Evolutionary conservation across 768 basidiomycete genomes (phyloP).

Genomic region (Lactarius vividus): DNA sequence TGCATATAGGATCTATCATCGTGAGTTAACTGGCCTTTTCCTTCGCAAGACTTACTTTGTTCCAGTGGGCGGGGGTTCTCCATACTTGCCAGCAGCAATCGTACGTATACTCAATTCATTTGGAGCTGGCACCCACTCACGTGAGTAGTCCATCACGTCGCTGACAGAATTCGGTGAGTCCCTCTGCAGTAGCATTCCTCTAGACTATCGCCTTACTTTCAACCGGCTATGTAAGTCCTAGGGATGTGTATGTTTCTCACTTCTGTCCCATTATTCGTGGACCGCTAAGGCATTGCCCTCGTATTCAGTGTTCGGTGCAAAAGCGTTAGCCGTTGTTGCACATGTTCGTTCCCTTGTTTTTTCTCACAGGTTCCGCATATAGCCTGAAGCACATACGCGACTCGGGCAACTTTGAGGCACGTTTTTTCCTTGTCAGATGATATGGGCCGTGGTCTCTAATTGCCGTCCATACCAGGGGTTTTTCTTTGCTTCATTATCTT

Average conservation of each 20-base stretch:
- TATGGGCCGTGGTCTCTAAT: no score
- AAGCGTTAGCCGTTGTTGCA: not conserved
- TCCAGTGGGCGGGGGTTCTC: no score
- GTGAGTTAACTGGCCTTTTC: no score
- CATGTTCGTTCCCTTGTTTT: not conserved
- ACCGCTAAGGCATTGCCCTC: not conserved
- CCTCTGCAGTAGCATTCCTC: not conserved
- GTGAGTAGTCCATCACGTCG: no score
- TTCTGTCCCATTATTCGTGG: not conserved
- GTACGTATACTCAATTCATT: no score
- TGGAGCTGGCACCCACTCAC: no score
- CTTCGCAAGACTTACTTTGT: no score
- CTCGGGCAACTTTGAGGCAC: not conserved
- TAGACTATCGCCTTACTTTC: not conserved
- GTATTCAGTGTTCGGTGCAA: not conserved
- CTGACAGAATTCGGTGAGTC: not conserved
- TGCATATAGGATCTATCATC: no score
- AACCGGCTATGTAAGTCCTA: not conserved
- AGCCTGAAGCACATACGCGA: not conserved
- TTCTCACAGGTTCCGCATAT: not conserved
- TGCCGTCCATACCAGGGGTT: no score
- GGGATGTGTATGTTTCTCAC: not conserved
- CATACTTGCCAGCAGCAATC: no score
- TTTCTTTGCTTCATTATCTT: no score
- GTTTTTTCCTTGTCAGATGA: not conserved